Base-by-base conservation (phyloP, 805 yeast genomes). In the Saccharomycopsis guyanensis region DNA sequence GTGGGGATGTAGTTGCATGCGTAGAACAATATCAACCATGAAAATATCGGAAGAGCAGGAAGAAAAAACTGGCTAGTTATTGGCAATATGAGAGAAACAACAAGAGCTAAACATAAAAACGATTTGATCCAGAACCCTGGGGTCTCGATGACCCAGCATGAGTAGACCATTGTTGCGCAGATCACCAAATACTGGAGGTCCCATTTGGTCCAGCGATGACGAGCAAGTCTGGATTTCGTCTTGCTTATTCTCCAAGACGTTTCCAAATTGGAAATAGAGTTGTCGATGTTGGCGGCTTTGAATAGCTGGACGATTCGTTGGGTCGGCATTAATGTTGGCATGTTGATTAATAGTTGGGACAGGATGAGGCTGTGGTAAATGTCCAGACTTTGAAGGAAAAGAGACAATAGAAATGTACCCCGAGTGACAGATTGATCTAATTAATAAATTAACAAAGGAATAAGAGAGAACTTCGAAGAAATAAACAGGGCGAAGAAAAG, bases 21-120 rank as follows among this genome's bases (percentile, higher is more conserved):
- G 65, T 84, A 86, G 65, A 80, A 89, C 44, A 88, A 70, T 20
- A 86, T 76, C 53, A 86, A 73, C 95, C 96, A 89, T 2, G 93
- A 72, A 47, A 81, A 74, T 18, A 89, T 78, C 2, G 96, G 96
- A 58, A 86, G 63, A n/a, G 86, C 91, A 54, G 79, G 80, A 43
- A 86, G 70, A 62, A 86, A 85, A 61, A 89, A 87, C 62, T 89
- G 96, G 5, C 84, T 73, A 1, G 91, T 78, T 37, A 82, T 63
- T 4, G 97, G 97, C 13, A 88, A 58, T 43, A 82, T 65, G 51
- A 83, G 67, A 7, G 71, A 55, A 16, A 67, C 48, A 25, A 72
- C 63, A 29, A 75, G 64, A 20, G 72, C 40, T 68, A 66, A 36
- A 63, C 59, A 45, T 51, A 57, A 43, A 56, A 58, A 16, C 33